Base-by-base conservation (phyloP, 768 basidiomycete genomes). In the Cystofilobasidium ferigula region DNA sequence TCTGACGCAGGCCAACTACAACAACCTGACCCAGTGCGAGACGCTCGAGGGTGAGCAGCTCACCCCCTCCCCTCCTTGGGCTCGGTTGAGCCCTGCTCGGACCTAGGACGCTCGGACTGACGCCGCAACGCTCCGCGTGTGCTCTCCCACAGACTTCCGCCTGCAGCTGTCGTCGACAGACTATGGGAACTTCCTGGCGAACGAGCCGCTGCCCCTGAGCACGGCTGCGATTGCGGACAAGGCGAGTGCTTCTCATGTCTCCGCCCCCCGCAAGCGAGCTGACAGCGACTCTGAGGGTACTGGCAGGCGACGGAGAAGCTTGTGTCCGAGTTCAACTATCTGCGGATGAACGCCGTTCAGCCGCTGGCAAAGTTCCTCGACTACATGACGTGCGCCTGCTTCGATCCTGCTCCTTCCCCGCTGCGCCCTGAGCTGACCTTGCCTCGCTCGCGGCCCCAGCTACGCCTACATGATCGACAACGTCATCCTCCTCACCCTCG, bases 381-480 rank as follows among this genome's bases (percentile, higher is more conserved):
- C 73, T 99, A 97, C 76, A 89, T 99, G 78, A 98, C 93, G 88
- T 98, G 78, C 70, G 89, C 82, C 22, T 0, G 20, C 18, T 26
- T 32, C 51, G 20, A 9, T n/a, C 51, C 47, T 38, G 16, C 48
- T 26, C 34, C 47, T 62, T 38, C 16, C 40, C 12, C 22, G 32
- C 56, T 32, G 18, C 9, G 24, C 63, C 20, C 58, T 26, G n/a
- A 18, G 42, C 40, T 48, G 57, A 43, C 30, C 36, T 8, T 38
- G 6, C 28, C 57, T 35, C 56, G 34, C 28, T 48, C 32, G 28
- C 24, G 26, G 14, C 38, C 18, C 4, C 76, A 95, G 92, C 53
- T 95, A 95, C 75, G 91, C 85, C 35, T 99, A 98, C 78, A 99
- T 99, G 95, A 98, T 99, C 74, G 95, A 99, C 83, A 99, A 99